These are phyloP conservation scores for Acanthamoeba divionensis DNA, from an alignment of 208 protist genomes.

Conservation along the genomic window DNA sequence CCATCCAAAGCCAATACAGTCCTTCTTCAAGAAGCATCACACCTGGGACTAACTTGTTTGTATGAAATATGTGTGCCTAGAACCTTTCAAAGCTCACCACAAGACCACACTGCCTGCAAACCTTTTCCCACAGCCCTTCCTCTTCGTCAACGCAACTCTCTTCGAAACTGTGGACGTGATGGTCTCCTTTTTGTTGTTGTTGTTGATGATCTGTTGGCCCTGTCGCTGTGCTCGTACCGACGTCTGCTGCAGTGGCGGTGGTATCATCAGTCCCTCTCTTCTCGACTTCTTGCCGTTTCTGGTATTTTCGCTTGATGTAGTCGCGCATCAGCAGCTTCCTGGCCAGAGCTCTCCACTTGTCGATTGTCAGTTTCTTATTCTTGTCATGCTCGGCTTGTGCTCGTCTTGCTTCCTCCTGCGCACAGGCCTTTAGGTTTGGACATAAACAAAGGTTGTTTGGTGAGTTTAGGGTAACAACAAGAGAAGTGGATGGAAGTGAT, in stretches of 20 bases:
- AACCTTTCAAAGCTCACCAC: neutral
- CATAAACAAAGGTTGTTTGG: neutral
- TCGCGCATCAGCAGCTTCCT: neutral
- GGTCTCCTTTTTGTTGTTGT: neutral
- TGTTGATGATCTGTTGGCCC: neutral
- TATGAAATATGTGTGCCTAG: too few species aligned
- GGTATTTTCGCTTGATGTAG: neutral
- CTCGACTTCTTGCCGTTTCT: neutral
- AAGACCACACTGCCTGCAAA: neutral
- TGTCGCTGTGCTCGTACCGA: neutral
- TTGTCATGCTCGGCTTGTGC: conserved; percentile 7
- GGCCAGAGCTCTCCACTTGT: neutral
- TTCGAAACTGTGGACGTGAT: neutral
- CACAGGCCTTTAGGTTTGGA: neutral
- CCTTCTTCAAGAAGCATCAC: too few species aligned
- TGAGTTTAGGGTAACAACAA: neutral
- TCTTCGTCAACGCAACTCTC: neutral
- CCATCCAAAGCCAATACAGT: too few species aligned
- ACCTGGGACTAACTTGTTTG: too few species aligned
- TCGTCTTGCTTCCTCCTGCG: neutral
- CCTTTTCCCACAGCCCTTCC: neutral
- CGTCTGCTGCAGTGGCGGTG: neutral
- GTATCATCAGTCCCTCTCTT: neutral
- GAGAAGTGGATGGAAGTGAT: neutral
- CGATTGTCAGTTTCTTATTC: neutral